Evolutionary conservation across 2,329 filamentous ascomycete genomes (phyloP).

Genomic region (Simplicillium sp.): DNA sequence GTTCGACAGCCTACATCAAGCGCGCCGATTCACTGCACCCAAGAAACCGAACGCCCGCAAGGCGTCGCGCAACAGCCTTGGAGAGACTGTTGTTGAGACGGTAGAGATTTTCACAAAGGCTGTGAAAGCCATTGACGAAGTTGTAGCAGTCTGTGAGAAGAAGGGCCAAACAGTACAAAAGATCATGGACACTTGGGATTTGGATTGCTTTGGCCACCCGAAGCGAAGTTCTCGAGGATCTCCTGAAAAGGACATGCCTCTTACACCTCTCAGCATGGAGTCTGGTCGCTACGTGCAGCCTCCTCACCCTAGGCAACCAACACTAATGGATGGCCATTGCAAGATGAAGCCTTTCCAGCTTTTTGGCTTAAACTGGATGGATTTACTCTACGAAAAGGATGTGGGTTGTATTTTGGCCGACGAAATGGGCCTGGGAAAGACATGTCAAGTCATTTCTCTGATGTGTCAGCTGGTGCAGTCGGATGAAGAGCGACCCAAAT

Average conservation of each 20-base stretch:
- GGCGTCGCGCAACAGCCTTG: constrained; percentile 36
- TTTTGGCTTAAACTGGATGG: constrained; percentile 91
- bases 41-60: constrained; percentile 38
- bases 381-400: constrained; percentile 67
- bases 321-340: constrained; percentile 66
- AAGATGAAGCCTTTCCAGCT: constrained; percentile 88
- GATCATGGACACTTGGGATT: constrained; percentile 37
- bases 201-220: constrained; percentile 35
- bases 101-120: constrained; percentile 66
- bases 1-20: constrained; percentile 56
- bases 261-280: constrained; percentile 31
- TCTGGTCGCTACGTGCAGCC: constrained; percentile 25
- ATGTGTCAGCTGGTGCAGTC: constrained; percentile 72
- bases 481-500: constrained; percentile 23
- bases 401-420: constrained; percentile 90
- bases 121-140: constrained; percentile 72
- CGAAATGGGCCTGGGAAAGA: constrained; percentile 96
- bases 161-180: constrained; percentile 50
- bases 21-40: constrained; percentile 52
- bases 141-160: constrained; percentile 67
- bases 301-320: constrained; percentile 54
- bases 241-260: constrained; percentile 25
- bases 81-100: constrained; percentile 40
- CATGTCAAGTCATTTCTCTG: constrained; percentile 90
- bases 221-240: constrained; percentile 20